These are phyloP conservation scores for Phytophthora palmivora DNA, from an alignment of 352 stramenopile species.

Conservation along the genomic window DNA sequence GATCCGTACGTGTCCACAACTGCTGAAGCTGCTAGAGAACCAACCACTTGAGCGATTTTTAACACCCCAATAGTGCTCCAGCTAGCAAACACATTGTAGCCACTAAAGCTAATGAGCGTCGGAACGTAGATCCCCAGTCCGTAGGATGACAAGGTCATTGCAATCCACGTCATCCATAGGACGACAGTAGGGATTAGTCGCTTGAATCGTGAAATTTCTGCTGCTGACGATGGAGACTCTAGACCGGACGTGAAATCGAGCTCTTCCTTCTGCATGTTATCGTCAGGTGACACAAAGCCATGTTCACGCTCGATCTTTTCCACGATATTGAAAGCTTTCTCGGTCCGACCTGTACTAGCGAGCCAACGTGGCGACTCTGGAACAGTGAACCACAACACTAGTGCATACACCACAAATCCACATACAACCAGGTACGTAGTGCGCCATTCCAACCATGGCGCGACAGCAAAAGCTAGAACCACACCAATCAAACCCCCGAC, in stretches of 20 bases:
- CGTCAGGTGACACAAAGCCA: neutral
- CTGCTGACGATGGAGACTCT: slow-evolving; percentile 6
- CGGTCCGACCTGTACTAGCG: slow-evolving; percentile 27
- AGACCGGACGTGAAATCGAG: slow-evolving; percentile 9
- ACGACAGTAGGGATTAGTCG: neutral
- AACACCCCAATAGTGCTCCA: too few relatives aligned
- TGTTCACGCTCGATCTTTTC: slow-evolving; percentile 27
- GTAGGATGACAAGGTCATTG: slow-evolving; percentile 30
- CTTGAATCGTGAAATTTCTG: slow-evolving; percentile 6
- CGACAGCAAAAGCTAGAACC: slow-evolving; percentile 37
- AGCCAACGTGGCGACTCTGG: slow-evolving; percentile 62
- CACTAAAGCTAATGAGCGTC: slow-evolving; percentile 42
- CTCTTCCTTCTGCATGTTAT: slow-evolving; percentile 7
- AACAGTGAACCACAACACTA: slow-evolving; percentile 31
- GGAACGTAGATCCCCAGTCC: slow-evolving; percentile 36
- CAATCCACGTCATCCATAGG: slow-evolving; percentile 31
- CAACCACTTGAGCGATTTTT: too few relatives aligned
- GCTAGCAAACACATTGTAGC: too few relatives aligned
- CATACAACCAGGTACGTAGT: slow-evolving; percentile 35
- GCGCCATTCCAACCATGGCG: slow-evolving; percentile 42
- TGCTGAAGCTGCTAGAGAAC: slow-evolving; percentile 23
- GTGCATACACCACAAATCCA: slow-evolving; percentile 34
- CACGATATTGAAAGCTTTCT: slow-evolving; percentile 35
- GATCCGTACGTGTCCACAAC: slow-evolving; percentile 24
- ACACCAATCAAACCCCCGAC: slow-evolving; percentile 44